Evolutionary conservation across 1,284 basidiomycete species (phyloP), one percentile per base, ranked within the genome.

Genomic region (Leccinum fuscescens): DNA sequence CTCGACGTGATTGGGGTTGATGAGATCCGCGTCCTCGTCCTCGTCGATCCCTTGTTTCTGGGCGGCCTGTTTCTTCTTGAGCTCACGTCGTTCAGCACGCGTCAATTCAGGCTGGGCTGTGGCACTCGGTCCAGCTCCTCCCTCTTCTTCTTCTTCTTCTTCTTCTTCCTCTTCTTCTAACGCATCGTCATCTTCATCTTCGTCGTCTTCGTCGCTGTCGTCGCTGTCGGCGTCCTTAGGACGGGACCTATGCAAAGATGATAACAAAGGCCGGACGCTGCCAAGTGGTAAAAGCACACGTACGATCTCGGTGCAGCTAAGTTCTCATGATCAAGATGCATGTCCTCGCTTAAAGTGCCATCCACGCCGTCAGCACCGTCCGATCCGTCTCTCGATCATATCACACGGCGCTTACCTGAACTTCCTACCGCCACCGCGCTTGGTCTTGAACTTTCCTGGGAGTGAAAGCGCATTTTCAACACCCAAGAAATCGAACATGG

Each of bases 341-440:
- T 79, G 66, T 88, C 71, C 63, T 82, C 82, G 69, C 88, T 90
- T 64, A 54, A 68, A 8, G 27, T 29, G 27, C 27, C 29, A 9
- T 82, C 82, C 37, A 49, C 6, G 24, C 3, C 29, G 37, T 61
- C 31, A 67, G 52, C 29, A 57, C 29, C 46, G 35, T 53, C 44
- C 27, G 44, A 62, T 62, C 54, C 29, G 54, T 54, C 14, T 49
- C 33, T 24, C 12, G 53, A 59, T 33, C 22, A 50, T 48, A 46
- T 39, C 35, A 52, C 48, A 6, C 20, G 24, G 62, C 6, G 6
- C 76, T 61, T 71, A 89, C 82, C 89, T 91, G 74, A 93, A 93
- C 68, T 78, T 84, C 65, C 93, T 85, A 58, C 93, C 93, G 51
- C 93, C 93, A 62, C 93, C 93, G 56, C 93, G 90, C 70, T 89